These are phyloP conservation scores for Pinus tabuliformis DNA, from an alignment of 75 land plant genomes.

Conservation along the genomic window DNA sequence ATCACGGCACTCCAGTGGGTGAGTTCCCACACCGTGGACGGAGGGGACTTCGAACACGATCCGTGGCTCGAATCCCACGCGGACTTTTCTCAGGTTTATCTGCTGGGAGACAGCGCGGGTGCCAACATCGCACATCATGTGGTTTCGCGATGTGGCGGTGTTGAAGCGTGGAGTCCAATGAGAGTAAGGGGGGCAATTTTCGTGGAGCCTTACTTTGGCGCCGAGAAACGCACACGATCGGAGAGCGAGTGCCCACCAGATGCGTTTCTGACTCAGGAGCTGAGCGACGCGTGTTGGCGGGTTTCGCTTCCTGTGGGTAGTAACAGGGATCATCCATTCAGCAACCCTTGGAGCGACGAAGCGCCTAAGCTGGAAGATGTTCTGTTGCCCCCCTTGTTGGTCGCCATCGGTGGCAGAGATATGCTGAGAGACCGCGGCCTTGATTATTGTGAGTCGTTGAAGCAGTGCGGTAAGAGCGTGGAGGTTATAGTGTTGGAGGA, in stretches of 20 bases:
- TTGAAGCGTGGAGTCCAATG: conserved; percentile 36
- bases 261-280: conserved; percentile 4
- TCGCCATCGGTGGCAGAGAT: conserved; percentile 57
- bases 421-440: conserved; percentile 56
- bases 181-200: conserved; percentile 29
- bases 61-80: conserved; percentile 22
- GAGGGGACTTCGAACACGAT: neutral
- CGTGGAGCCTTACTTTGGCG: conserved; percentile 60
- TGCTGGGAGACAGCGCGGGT: conserved; percentile 61
- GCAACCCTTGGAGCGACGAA: conserved; percentile 28
- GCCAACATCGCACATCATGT: neutral
- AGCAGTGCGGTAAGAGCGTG: conserved; percentile 31
- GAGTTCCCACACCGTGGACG: neutral
- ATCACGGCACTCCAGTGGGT: conserved; percentile 32
- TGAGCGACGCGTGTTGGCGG: conserved; percentile 35
- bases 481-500: neutral
- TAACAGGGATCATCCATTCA: conserved; percentile 42
- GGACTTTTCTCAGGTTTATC: conserved; percentile 32
- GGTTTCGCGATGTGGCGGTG: neutral
- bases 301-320: conserved; percentile 48
- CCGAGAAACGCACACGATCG: conserved; percentile 27
- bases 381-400: conserved; percentile 43
- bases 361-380: neutral
- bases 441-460: conserved; percentile 33
- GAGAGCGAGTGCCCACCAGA: conserved; percentile 14